Evolutionary conservation across 2,329 filamentous ascomycete species (phyloP), one percentile per base, ranked within the genome.

Genomic region (Domatiomyces globalis): DNA sequence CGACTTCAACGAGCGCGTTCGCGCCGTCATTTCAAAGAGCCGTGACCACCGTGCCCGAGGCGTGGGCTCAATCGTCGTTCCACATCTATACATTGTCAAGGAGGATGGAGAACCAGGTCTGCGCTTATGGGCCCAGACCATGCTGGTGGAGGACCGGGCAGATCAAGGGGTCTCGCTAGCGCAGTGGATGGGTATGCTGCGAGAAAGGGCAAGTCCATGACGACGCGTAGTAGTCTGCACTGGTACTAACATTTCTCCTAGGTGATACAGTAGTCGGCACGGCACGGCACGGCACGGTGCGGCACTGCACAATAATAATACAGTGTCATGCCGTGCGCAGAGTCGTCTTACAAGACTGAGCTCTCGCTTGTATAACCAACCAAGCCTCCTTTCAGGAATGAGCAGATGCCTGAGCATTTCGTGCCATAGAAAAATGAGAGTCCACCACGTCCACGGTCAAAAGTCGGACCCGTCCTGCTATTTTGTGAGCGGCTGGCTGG

Each of bases 51-150:
- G 81, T 65, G 78, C 85, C 27, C 85, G 88, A 64, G 88, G 89
- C 2, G 89, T 92, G 15, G 92, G 92, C 56, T 94, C 87, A 68
- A 94, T 96, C 58, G 79, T 83, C n/a, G 80, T 94, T 55, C 92
- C 92, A 47, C 87, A 94, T 63, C 73, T 98, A 51, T 98, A 96
- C 66, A 77, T 96, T 61, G 85, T 96, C 55, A 82, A 89, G 62
- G 90, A 96, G 68, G 92, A 96, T 63, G 92, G 92, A 49, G 92
- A 98, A 71, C 92, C 92, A 29, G 90, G 86, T 62, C 73, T 98
- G 66, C 89, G 94, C 70, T 73, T 96, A 57, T 98, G 92, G 92
- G 92, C 92, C 45, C 90, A 95, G 74, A 95, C 92, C 44, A 74
- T 96, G 68, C 73, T 98, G 62, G 84, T 98, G 46, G 92, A 98